phyloP scores from a whole-genome alignment of 73 alveolate species.

The Blepharisma stoltei region DNA sequence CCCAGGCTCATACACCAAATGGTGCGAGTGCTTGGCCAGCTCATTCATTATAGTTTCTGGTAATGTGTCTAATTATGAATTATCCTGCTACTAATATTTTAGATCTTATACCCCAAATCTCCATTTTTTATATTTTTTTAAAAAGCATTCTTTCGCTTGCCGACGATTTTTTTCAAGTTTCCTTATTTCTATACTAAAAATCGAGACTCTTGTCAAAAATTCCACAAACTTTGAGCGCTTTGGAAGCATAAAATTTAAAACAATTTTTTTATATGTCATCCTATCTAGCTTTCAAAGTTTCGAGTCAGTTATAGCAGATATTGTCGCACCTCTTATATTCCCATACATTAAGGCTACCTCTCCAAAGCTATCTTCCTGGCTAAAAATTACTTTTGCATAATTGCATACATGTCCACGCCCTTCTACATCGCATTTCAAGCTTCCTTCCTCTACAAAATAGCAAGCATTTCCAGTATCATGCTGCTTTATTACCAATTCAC shows the following conservation, averaged over 20 bases:
- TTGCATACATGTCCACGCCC: slow-evolving; percentile 1
- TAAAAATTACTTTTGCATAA: not conserved
- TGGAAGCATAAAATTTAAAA: not conserved
- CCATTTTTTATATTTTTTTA: too few relatives aligned
- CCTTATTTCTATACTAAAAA: too few relatives aligned
- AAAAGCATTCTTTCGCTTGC: too few relatives aligned
- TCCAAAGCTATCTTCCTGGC: slow-evolving; percentile 11
- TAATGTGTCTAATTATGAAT: not conserved
- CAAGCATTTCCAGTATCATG: slow-evolving; percentile 10
- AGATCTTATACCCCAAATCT: too few relatives aligned
- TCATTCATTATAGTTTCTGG: not conserved
- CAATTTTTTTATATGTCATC: slow-evolving; percentile 5
- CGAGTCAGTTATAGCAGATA: not conserved
- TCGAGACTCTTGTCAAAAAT: not conserved
- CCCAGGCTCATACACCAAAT: slow-evolving; percentile 2
- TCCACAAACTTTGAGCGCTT: not conserved
- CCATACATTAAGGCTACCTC: slow-evolving; percentile 24
- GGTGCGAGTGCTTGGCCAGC: not conserved
- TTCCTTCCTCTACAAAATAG: slow-evolving; percentile 10
- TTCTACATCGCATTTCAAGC: not conserved
- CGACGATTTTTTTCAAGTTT: too few relatives aligned
- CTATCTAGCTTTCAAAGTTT: slow-evolving; percentile 3
- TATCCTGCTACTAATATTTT: too few relatives aligned
- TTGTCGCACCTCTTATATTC: slow-evolving; percentile 23
- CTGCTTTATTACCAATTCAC: not conserved